Evolutionary conservation across 352 stramenopile species (phyloP), one percentile per base, ranked within the genome.

Genomic region (Phytophthora megakarya): DNA sequence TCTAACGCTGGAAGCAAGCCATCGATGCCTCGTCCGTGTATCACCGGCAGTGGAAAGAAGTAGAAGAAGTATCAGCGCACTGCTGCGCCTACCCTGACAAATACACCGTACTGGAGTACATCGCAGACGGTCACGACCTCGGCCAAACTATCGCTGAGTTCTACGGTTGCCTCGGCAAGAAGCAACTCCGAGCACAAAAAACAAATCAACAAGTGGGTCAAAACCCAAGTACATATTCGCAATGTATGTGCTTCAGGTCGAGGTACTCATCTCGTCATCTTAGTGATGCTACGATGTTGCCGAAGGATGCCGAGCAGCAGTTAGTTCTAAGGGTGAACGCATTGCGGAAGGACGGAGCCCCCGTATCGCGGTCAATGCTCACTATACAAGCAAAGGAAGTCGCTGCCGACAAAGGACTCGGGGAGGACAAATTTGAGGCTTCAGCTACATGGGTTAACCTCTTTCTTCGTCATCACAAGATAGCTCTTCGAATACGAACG

Each of bases 371-470:
- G 12, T n/a, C 44, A 9, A 44, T 55, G 47, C 13, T 55, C 15
- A 30, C 43, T 15, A 30, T 44, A 3, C 47, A 55, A 25, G 28
- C 32, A 32, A 44, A 33, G 15, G 21, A 55, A 23, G 21, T 55
- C 12, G 47, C 47, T 15, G n/a, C n/a, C n/a, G n/a, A n/a, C n/a
- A n/a, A n/a, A n/a, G n/a, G n/a, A n/a, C n/a, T n/a, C n/a, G n/a
- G n/a, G n/a, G n/a, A n/a, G n/a, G n/a, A n/a, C n/a, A n/a, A n/a
- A n/a, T n/a, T n/a, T n/a, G n/a, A n/a, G 21, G 47, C 47, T 33
- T 55, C 32, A 22, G 19, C 47, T 32, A 44, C 32, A 19, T 35
- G 46, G 46, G 33, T 54, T 12, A 54, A 54, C 5, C 19, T 54
- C 7, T 43, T 54, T 18, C 28, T 52, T n/a, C 25, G 46, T 5